These are phyloP conservation scores for Malassezia pachydermatis DNA, from an alignment of 1,284 basidiomycete species.

Conservation along the genomic window DNA sequence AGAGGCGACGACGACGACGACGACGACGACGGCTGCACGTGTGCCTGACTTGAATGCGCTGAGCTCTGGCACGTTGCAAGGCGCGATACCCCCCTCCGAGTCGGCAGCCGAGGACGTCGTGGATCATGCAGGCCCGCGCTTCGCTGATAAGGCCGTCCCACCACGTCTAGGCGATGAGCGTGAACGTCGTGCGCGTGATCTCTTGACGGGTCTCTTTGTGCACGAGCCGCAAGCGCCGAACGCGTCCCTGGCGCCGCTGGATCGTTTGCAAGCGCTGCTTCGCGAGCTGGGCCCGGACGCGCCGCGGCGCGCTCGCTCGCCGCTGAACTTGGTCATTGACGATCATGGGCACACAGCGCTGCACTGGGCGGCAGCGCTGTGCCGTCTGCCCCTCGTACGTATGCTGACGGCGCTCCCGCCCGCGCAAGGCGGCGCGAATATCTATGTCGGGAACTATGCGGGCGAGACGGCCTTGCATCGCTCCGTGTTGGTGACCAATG, in stretches of 20 bases:
- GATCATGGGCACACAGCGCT: slow-evolving; percentile 89
- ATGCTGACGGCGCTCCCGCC: slow-evolving; percentile 55
- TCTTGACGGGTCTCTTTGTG: slow-evolving; percentile 38
- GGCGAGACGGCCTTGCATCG: slow-evolving; percentile 93
- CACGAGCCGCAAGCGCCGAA: slow-evolving; percentile 21
- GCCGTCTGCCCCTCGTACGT: slow-evolving; percentile 51
- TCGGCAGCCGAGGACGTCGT: slow-evolving; percentile 22
- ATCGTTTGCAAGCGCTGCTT: slow-evolving; percentile 57
- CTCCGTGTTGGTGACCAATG: slow-evolving; percentile 77
- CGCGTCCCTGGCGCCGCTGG: slow-evolving; percentile 51
- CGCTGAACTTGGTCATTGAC: slow-evolving; percentile 56
- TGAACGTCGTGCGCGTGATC: slow-evolving; percentile 37
- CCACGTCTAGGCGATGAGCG: slow-evolving; percentile 40
- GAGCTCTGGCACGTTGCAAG: slow-evolving; percentile 29
- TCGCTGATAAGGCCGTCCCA: slow-evolving; percentile 36
- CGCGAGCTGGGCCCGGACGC: slow-evolving; percentile 52
- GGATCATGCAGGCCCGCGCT: slow-evolving; percentile 23
- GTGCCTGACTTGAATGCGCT: slow-evolving; percentile 44
- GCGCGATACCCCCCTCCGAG: slow-evolving; percentile 28
- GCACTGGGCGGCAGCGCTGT: slow-evolving; percentile 83
- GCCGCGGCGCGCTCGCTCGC: neutral
- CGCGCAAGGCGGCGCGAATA: slow-evolving; percentile 42
- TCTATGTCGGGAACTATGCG: slow-evolving; percentile 59
- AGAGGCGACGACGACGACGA: neutral
- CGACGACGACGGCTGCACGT: slow-evolving; percentile 20